Conservation (phyloP, 2,329 filamentous ascomycete species). For the Zasmidium angulare region DNA sequence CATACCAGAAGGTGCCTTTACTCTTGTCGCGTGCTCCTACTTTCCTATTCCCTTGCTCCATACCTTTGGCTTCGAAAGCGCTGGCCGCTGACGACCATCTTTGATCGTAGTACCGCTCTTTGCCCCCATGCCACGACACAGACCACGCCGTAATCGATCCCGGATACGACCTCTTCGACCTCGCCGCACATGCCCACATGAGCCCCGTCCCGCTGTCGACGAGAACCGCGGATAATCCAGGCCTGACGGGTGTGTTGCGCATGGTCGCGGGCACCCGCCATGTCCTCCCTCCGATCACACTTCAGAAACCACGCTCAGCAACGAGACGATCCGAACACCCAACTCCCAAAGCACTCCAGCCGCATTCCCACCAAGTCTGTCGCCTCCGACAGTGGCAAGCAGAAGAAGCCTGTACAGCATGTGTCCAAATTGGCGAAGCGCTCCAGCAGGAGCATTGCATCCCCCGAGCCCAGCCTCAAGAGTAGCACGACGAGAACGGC, state of each 20-base stretch:
- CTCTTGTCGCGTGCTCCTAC: conserved; percentile 1
- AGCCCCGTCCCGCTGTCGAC: not conserved
- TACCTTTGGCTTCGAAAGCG: conserved; percentile 8
- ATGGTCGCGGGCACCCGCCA: conserved; percentile 10
- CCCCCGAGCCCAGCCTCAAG: conserved; percentile 14
- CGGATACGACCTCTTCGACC: conserved; percentile 3
- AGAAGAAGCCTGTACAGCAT: conserved; percentile 25
- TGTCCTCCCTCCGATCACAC: conserved; percentile 9
- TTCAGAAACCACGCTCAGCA: conserved; percentile 5
- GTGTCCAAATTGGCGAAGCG: conserved; percentile 28
- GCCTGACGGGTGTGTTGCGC: conserved; percentile 11
- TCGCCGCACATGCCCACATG: conserved; percentile 9
- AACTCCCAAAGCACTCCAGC: conserved; percentile 14
- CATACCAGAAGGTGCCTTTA: conserved; percentile 9
- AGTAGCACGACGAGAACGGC: conserved; percentile 17
- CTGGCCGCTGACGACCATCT: conserved; percentile 14
- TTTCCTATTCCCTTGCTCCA: not conserved
- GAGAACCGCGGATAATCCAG: conserved; percentile 3
- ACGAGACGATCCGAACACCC: conserved; percentile 1
- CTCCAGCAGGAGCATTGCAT: conserved; percentile 21
- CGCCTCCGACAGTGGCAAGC: conserved; percentile 9
- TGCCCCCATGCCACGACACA: conserved; percentile 7
- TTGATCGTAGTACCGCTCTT: conserved; percentile 3
- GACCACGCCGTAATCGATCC: conserved; percentile 2
- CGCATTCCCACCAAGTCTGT: conserved; percentile 25